Base-by-base conservation (phyloP, 2,329 filamentous ascomycete species). In the Verticillium tricorpus region DNA sequence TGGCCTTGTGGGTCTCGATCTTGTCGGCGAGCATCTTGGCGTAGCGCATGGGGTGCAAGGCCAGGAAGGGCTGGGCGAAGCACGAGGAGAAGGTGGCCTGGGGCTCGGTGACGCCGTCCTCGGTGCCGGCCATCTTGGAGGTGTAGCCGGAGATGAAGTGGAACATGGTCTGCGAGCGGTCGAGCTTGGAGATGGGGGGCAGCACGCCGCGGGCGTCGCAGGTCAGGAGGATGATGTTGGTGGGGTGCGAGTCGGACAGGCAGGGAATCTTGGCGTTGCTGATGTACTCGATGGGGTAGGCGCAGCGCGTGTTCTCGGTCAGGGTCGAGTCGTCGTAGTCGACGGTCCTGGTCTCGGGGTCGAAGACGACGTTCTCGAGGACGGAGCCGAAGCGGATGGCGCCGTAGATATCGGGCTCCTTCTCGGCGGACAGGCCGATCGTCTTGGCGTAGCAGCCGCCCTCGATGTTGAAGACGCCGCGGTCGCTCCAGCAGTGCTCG, bases 81-180 rank as follows among this genome's bases (percentile, higher is more conserved):
- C 95, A 99, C 60, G 93, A 96, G 31, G 93, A 98, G 88, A 99
- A 99, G 72, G 95, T 99, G 28, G 95, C 95, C 81, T 98, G 92
- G 67, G 95, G 95, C 82, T 99, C 95, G 11, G 91, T 96, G 67
- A 99, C 88, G 73, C 95, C 95, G 68, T 97, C 92, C 82, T 99
- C 95, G 37, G 95, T 99, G 73, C 95, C 95, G 67, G 95, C 95
- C 95, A 99, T 99, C 89, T 99, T 99, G 75, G 94, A 98, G 67
- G 95, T 99, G 86, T 99, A 99, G 71, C 95, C 95, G 19, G 92
- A 96, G 80, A 99, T 99, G 88, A 99, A 99, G 86, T 99, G 95
- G 89, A 98, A 99, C 94, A 99, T 98, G 78, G 93, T 97, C 83
- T 98, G 95, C 72, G 92, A 88, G 67, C 90, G 87, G 83, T 90